Evolutionary conservation across 2,329 filamentous ascomycete genomes (phyloP).

Genomic region (Penicillium sp.): DNA sequence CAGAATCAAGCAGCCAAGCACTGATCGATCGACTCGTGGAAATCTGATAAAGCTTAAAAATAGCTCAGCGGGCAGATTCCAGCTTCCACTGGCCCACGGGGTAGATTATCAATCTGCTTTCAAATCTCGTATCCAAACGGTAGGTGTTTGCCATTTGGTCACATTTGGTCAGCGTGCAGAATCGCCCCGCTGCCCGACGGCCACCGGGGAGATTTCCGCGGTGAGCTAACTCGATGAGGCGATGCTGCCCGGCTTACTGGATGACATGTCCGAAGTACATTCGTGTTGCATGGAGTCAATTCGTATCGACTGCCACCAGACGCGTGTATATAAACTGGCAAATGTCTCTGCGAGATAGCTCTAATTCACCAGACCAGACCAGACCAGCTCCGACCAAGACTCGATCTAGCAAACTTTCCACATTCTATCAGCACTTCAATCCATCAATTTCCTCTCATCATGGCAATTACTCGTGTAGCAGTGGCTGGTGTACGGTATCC

Average conservation of each 20-base stretch:
- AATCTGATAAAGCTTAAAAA: neutral
- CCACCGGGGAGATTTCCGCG: neutral
- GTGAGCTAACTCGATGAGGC: neutral
- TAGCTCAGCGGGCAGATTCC: too few species aligned
- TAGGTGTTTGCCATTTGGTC: too few species aligned
- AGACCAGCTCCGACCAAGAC: neutral
- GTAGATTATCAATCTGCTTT: neutral
- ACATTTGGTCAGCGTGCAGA: neutral
- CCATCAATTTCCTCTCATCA: neutral
- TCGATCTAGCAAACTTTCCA: neutral
- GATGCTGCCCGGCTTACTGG: neutral
- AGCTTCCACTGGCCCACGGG: too few species aligned
- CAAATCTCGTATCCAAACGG: too few species aligned
- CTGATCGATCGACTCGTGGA: too few species aligned
- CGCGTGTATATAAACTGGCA: neutral
- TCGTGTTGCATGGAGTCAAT: neutral
- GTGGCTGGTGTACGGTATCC: conserved; percentile 12
- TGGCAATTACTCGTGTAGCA: conserved; percentile 17
- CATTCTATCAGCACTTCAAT: too few species aligned
- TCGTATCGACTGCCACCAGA: neutral
- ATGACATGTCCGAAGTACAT: neutral
- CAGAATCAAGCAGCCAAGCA: neutral
- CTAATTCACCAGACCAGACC: neutral
- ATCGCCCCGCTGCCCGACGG: neutral
- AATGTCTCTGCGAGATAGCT: too few species aligned